phyloP scores from a whole-genome alignment of 2,329 filamentous ascomycete genomes.

The Penicillium sp. region DNA sequence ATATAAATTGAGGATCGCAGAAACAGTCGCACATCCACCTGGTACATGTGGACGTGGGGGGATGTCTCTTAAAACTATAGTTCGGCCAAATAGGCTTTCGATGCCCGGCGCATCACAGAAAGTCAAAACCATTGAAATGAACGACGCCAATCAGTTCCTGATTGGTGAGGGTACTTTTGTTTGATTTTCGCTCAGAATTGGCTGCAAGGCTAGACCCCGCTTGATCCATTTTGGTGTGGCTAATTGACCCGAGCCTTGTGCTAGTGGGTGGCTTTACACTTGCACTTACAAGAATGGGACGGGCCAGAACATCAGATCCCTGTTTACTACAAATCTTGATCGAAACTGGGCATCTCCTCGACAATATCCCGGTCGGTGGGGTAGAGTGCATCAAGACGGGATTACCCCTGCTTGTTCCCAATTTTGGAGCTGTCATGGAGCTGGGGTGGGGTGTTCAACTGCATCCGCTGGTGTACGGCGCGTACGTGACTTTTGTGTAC shows the following conservation, averaged over 20 bases:
- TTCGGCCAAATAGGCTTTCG: not conserved
- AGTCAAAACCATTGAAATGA: not conserved
- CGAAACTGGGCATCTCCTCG: not conserved
- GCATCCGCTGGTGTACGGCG: not conserved
- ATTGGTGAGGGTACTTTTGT: constrained; percentile 1
- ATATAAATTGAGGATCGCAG: not conserved
- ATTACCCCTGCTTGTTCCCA: not conserved
- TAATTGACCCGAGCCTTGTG: not conserved
- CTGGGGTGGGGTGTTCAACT: not conserved
- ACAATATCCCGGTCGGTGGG: not conserved
- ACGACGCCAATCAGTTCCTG: too few species aligned
- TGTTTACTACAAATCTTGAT: not conserved
- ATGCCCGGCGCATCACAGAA: not conserved
- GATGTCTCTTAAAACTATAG: too few species aligned
- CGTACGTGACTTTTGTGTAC: not conserved
- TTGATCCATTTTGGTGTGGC: not conserved
- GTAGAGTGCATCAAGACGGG: not conserved
- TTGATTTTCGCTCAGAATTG: not conserved
- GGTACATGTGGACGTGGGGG: too few species aligned
- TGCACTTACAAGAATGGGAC: not conserved
- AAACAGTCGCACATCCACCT: not conserved
- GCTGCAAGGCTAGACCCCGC: not conserved
- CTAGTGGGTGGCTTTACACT: not conserved
- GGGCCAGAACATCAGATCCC: not conserved
- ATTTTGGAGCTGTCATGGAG: not conserved